phyloP scores from a whole-genome alignment of 805 yeast species.

The Yarrowia keelungensis region DNA sequence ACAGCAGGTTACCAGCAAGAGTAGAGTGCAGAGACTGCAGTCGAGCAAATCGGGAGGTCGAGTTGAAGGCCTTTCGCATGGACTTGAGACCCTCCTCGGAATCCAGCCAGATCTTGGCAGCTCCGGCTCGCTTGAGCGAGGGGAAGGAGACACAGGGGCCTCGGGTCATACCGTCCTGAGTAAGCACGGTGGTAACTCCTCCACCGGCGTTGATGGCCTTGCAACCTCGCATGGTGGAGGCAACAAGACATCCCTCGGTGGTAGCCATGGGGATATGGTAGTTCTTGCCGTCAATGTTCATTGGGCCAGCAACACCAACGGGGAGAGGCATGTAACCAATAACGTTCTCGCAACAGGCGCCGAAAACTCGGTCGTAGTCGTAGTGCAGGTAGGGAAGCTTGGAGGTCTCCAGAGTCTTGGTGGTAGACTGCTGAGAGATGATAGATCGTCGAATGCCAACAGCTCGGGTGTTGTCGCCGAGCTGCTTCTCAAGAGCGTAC shows the following conservation, averaged over 20 bases:
- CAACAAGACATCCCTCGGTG: conserved; percentile 98
- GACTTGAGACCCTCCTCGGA: conserved; percentile 88
- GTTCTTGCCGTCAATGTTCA: conserved; percentile 85
- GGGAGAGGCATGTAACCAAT: conserved; percentile 97
- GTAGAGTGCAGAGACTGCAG: conserved; percentile 91
- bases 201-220: conserved; percentile 98
- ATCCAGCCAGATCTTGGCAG: conserved; percentile 93
- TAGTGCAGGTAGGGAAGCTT: conserved; percentile 81
- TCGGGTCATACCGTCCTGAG: conserved; percentile 98
- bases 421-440: conserved; percentile 81
- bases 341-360: conserved; percentile 99
- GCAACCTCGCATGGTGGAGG: conserved; percentile 99
- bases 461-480: conserved; percentile 88
- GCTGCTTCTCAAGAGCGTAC: conserved; percentile 92
- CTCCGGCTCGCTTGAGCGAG: conserved; percentile 83
- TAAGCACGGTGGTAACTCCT: conserved; percentile 89
- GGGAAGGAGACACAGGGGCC: conserved; percentile 97
- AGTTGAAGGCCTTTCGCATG: conserved; percentile 88
- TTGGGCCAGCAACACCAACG: conserved; percentile 97
- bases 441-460: conserved; percentile 91
- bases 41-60: conserved; percentile 97
- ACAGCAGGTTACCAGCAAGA: conserved; percentile 88
- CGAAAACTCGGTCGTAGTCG: conserved; percentile 94
- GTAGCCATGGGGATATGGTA: conserved; percentile 98
- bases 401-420: conserved; percentile 75